Evolutionary conservation across 148 eudicot species (phyloP), one percentile per base, ranked within the genome.

Genomic region (Chenopodium formosanum): DNA sequence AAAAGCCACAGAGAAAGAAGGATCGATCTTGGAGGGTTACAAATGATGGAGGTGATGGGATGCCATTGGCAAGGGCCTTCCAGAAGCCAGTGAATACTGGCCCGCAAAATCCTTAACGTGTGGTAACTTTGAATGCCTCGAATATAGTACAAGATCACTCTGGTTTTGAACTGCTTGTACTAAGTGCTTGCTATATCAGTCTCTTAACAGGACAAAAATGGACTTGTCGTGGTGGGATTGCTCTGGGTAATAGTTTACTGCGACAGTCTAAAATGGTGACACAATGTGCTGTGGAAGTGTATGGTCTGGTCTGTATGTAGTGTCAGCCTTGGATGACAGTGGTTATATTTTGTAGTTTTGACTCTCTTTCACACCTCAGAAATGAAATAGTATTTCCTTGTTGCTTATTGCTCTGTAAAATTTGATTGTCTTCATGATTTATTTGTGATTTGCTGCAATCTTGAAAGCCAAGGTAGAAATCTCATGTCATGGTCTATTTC

Each of bases 11-110:
- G 83, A 94, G 92, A 82, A 92, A 91, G 86, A 96, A 96, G 80
- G 98, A 94, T 78, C 89, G 98, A n/a, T 70, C 95, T 70, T 96
- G 99, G 99, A 90, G 99, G 80, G 89, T 88, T 64, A 85, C 80
- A 56, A 84, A 91, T 71, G 91, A 84, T 69, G 92, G 84, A 86
- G 95, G 92, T 27, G 99, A 96, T 84, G 99, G 99, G 27, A 94
- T 90, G 94, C 89, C 98, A 1, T 81, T 90, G 23, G 91, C 83
- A 0, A 88, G 94, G 85, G 99, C 88, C 29, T 92, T 88, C 80
- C 94, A 92, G 77, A 96, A 94, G 83, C 92, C 93, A 0, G 85
- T 80, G 58, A 92, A 93, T 84, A 63, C 89, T 1, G 96, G 93
- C 40, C 94, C 93, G 20, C 53, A 17, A 6, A 77, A 77, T 22